phyloP scores from a whole-genome alignment of 78 protist genomes.

The Dictyostelium intermedium region DNA sequence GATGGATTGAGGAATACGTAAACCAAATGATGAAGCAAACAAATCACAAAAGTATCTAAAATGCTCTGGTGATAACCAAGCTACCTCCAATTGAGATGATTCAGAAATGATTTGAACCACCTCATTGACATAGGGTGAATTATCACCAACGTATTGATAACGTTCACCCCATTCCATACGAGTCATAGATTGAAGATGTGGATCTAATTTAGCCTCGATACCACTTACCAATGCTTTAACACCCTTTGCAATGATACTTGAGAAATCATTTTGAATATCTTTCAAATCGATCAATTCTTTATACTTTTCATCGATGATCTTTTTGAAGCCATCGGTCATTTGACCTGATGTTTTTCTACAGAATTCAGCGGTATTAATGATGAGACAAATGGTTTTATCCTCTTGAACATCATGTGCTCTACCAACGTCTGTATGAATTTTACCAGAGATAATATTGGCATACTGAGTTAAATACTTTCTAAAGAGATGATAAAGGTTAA shows the following conservation, averaged over 20 bases:
- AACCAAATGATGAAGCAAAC: constrained; percentile 40
- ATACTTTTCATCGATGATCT: constrained; percentile 10
- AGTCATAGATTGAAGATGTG: constrained; percentile 44
- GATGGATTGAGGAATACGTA: constrained; percentile 36
- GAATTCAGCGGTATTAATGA: constrained; percentile 79
- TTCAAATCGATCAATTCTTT: constrained; percentile 48
- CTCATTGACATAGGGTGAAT: constrained; percentile 65
- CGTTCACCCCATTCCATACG: constrained; percentile 64
- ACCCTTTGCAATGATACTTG: constrained; percentile 55
- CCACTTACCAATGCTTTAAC: constrained; percentile 51
- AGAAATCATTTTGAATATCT: constrained; percentile 44
- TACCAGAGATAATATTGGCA: neutral
- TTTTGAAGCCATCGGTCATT: constrained; percentile 54
- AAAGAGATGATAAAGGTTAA: constrained; percentile 54
- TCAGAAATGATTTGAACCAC: constrained; percentile 17
- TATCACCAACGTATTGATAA: constrained; percentile 33
- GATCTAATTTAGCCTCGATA: constrained; percentile 50
- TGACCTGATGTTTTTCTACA: constrained; percentile 27
- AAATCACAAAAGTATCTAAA: constrained; percentile 71
- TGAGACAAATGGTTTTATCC: constrained; percentile 45
- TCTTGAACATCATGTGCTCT: constrained; percentile 38
- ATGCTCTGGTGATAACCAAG: constrained; percentile 34
- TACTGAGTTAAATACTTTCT: constrained; percentile 52
- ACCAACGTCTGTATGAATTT: constrained; percentile 38
- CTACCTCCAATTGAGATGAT: neutral